Base-by-base conservation (phyloP, 2,329 filamentous ascomycete species). In the Sphaceloma murrayae region DNA sequence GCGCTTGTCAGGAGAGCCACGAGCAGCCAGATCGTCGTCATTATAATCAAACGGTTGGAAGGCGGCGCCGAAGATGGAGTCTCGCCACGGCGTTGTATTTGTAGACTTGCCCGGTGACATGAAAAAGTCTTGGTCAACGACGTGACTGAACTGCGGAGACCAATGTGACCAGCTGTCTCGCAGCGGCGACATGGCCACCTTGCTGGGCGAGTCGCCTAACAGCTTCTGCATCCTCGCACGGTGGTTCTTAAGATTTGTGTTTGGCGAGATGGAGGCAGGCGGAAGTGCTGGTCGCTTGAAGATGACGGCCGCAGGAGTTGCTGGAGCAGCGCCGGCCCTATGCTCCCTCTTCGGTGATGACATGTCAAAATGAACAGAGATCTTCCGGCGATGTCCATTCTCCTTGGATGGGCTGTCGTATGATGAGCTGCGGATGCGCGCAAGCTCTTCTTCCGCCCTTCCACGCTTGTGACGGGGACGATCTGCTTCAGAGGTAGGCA, bases 381-480 rank as follows among this genome's bases (percentile, higher is more conserved):
- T 47, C 42, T 52, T 48, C 34, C 46, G 67, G 60, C 6, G 18
- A 50, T 51, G 51, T 9, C 38, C 43, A 38, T 53, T 49, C 31
- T 58, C 54, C 65, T 85, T 87, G 39, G 78, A 84, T 3, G 91
- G 91, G 57, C 88, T 96, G 56, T 94, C 88, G 56, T 88, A 89
- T 2, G 87, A 94, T 1, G 89, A 95, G 50, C 84, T 85, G 52
- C 91, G 82, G 44, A 96, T 81, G 30, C 89, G 85, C 34, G 84
- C 85, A 68, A 98, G 95, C 63, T 95, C 91, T 56, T 93, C 88
- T 62, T 96, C 91, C 11, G 91, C 91, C 49, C 89, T 82, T 21
- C 89, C 89, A 48, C 85, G 82, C 67, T 89, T 93, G 55, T 87
- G 80, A 22, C 56, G 56, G 39, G 82, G 82, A n/a, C 80, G 79